Percentiles rank a stretch among this genome's conserved stretches.
Evolutionary conservation across 139 green algal genomes (phyloP).

Genomic region (Yamagishiella unicocca): DNA sequence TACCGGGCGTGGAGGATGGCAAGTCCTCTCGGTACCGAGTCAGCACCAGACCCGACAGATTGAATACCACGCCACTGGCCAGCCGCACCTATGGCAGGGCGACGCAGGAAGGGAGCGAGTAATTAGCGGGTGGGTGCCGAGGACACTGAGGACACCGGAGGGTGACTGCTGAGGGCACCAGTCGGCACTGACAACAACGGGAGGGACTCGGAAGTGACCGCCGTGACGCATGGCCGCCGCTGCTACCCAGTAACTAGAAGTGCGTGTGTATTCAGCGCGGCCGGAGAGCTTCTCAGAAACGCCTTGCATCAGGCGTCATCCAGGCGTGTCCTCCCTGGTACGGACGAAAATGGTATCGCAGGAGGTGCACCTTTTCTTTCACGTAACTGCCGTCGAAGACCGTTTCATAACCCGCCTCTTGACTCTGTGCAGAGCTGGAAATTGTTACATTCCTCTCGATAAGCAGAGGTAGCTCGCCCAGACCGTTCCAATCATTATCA

Average conservation of each 20-base stretch:
- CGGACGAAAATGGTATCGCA: not conserved
- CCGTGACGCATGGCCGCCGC: not conserved
- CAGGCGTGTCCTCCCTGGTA: too few relatives aligned
- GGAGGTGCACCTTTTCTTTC: not conserved
- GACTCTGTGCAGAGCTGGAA: not conserved
- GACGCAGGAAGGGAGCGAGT: not conserved
- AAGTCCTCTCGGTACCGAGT: not conserved
- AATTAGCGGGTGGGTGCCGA: not conserved
- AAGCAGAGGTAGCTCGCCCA: not conserved
- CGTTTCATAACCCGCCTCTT: not conserved
- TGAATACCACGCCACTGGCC: not conserved
- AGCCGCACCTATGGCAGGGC: not conserved
- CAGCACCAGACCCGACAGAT: not conserved
- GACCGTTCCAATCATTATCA: not conserved
- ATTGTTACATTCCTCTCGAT: not conserved
- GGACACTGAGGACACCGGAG: not conserved
- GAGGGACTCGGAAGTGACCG: not conserved
- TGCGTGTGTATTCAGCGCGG: too few relatives aligned
- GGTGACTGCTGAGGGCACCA: too few relatives aligned
- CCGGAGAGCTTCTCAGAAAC: too few relatives aligned
- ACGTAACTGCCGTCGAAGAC: not conserved
- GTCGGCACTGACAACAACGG: not conserved
- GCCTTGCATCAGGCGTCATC: too few relatives aligned
- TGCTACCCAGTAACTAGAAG: not conserved
- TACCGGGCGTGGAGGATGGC: not conserved